A percentile compares a stretch with the other conserved stretches of the same genome.
These are phyloP conservation scores for Aspergillus sp. DNA, from an alignment of 2,329 filamentous ascomycete species.

Conservation along the genomic window DNA sequence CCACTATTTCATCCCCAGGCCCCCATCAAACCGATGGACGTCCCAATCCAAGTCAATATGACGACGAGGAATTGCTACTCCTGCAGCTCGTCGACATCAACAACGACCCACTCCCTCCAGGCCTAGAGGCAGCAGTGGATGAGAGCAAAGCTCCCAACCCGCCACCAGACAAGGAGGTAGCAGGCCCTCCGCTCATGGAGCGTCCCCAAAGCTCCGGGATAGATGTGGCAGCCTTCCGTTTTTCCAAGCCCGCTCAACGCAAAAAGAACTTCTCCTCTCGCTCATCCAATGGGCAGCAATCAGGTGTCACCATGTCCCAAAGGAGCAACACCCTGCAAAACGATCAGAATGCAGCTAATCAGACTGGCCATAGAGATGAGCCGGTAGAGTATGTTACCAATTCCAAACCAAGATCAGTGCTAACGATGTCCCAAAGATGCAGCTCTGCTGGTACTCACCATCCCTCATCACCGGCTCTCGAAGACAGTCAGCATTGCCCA, in stretches of 20 bases:
- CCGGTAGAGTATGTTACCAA: not conserved
- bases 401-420: too few species aligned
- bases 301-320: not conserved
- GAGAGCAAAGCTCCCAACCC: slow-evolving; percentile 7
- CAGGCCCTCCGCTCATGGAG: slow-evolving; percentile 17
- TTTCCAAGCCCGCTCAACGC: slow-evolving; percentile 21
- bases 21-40: not conserved
- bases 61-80: slow-evolving; percentile 13
- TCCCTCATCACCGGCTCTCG: too few species aligned
- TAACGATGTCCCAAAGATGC: not conserved
- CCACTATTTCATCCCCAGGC: too few species aligned
- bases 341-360: not conserved
- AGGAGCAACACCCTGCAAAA: not conserved
- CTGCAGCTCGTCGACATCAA: slow-evolving; percentile 10
- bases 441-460: too few species aligned
- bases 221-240: slow-evolving; percentile 22
- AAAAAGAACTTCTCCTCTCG: slow-evolving; percentile 16
- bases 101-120: slow-evolving; percentile 9
- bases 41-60: slow-evolving; percentile 1
- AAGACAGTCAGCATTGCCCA: too few species aligned
- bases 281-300: slow-evolving; percentile 5
- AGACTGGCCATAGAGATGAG: not conserved
- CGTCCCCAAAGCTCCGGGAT: slow-evolving; percentile 22
- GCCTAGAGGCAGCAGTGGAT: slow-evolving; percentile 9
- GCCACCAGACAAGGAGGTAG: slow-evolving; percentile 2